Percentiles rank a stretch among this genome's conserved stretches.
phyloP scores from a whole-genome alignment of 2,329 filamentous ascomycete genomes.

The Cytospora chrysosperma region DNA sequence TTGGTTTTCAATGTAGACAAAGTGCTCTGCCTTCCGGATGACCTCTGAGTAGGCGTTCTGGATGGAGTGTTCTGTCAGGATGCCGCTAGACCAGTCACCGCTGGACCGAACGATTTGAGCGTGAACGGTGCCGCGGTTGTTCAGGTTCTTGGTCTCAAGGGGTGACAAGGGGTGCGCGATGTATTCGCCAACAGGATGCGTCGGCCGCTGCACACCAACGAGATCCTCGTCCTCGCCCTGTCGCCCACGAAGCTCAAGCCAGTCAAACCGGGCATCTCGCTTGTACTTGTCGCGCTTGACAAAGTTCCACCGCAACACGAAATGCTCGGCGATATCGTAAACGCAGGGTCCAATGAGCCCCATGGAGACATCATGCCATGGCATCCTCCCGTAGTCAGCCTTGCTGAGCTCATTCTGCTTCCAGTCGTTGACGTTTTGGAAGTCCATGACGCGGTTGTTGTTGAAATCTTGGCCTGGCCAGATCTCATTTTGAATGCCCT shows the following conservation, averaged over 20 bases:
- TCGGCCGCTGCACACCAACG: slow-evolving; percentile 82
- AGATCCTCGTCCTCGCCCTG: slow-evolving; percentile 79
- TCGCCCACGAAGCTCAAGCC: slow-evolving; percentile 76
- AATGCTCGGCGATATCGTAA: slow-evolving; percentile 94
- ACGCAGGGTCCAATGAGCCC: slow-evolving; percentile 85
- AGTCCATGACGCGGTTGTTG: slow-evolving; percentile 96
- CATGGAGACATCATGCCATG: slow-evolving; percentile 97
- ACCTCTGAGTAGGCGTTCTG: slow-evolving; percentile 84
- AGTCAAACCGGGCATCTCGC: slow-evolving; percentile 78
- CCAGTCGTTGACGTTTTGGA: slow-evolving; percentile 88
- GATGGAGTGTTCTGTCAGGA: slow-evolving; percentile 79
- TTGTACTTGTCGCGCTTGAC: slow-evolving; percentile 98
- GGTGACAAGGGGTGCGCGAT: slow-evolving; percentile 74
- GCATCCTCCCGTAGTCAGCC: slow-evolving; percentile 90
- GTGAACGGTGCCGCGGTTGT: slow-evolving; percentile 70
- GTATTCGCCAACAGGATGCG: slow-evolving; percentile 87
- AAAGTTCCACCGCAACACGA: slow-evolving; percentile 94
- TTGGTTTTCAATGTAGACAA: slow-evolving; percentile 97
- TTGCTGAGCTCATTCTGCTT: slow-evolving; percentile 91
- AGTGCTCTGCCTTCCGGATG: slow-evolving; percentile 86
- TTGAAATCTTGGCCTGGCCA: slow-evolving; percentile 98
- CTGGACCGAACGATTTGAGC: slow-evolving; percentile 89
- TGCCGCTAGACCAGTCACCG: slow-evolving; percentile 90
- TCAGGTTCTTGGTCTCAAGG: slow-evolving; percentile 62
- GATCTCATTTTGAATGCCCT: slow-evolving; percentile 76